A percentile compares a stretch with the other conserved stretches of the same genome.
Evolutionary conservation across 139 green algal genomes (phyloP).

Genomic region (Limnomonas spitsbergensis): DNA sequence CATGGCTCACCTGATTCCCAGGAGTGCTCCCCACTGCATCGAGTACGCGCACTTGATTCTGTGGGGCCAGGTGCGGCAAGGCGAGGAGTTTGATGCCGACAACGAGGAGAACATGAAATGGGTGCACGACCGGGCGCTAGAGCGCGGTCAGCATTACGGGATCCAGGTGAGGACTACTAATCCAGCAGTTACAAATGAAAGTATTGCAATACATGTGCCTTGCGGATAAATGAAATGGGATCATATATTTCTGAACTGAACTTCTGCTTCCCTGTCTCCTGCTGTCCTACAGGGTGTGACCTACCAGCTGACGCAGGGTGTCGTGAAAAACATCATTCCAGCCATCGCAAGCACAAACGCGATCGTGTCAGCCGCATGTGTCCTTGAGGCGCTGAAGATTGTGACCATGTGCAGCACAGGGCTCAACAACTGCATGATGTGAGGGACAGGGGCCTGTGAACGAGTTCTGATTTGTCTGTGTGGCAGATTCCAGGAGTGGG

Average conservation of each 20-base stretch:
- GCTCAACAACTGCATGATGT: slow-evolving; percentile 98
- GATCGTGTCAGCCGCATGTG: slow-evolving; percentile 87
- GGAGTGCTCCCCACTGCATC: slow-evolving; percentile 94
- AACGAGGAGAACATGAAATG: slow-evolving; percentile 94
- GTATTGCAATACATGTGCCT: too few species aligned
- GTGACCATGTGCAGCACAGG: slow-evolving; percentile 81
- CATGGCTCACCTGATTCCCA: too few species aligned
- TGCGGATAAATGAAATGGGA: too few species aligned
- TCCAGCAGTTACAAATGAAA: too few species aligned
- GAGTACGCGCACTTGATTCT: slow-evolving; percentile 96
- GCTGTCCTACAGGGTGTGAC: slow-evolving; percentile 71
- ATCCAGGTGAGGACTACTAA: slow-evolving; percentile 76
- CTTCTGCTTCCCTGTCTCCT: not conserved
- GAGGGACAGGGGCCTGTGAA: slow-evolving; percentile 28
- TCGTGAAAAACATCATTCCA: slow-evolving; percentile 99
- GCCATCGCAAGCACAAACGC: slow-evolving; percentile 98
- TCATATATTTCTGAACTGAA: not conserved
- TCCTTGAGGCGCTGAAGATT: slow-evolving; percentile 93
- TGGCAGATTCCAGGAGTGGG: too few species aligned
- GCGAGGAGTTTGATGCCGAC: slow-evolving; percentile 91
- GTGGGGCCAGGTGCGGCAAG: slow-evolving; percentile 76
- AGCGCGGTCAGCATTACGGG: slow-evolving; percentile 78
- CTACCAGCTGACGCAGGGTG: slow-evolving; percentile 84
- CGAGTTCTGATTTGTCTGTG: not conserved
- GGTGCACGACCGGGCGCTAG: slow-evolving; percentile 78